Conservation (phyloP, 1,284 basidiomycete species). For the Ustilago loliicola region DNA sequence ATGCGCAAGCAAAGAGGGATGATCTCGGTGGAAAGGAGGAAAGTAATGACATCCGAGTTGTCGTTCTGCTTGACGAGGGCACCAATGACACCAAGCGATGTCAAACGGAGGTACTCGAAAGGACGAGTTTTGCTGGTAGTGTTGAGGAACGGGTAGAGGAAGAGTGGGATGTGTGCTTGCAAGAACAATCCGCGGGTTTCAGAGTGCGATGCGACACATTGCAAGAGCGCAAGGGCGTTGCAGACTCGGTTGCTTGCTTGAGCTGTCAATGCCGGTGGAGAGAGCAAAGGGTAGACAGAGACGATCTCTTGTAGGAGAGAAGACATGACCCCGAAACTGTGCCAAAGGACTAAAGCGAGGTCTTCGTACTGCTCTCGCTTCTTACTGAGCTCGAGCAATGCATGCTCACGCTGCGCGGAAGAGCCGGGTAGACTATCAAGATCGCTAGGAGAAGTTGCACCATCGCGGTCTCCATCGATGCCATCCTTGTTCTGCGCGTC, state of each 20-base stretch:
- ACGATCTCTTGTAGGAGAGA: conserved; percentile 97
- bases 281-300: conserved; percentile 95
- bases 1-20: conserved; percentile 98
- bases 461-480: conserved; percentile 15
- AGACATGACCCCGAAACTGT: conserved; percentile 99
- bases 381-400: conserved; percentile 90
- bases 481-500: not conserved
- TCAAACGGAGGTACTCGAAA: conserved; percentile 97
- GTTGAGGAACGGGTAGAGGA: conserved; percentile 98
- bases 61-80: conserved; percentile 96
- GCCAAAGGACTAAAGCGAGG: conserved; percentile 96
- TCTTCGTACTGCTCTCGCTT: conserved; percentile 99
- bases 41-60: conserved; percentile 98
- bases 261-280: conserved; percentile 94
- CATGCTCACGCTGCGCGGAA: conserved; percentile 65
- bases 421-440: conserved; percentile 59
- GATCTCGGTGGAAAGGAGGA: conserved; percentile 98
- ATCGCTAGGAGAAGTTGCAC: conserved; percentile 23
- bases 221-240: conserved; percentile 95
- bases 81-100: conserved; percentile 97
- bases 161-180: conserved; percentile 93
- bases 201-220: conserved; percentile 81
- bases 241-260: conserved; percentile 99
- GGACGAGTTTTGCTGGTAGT: conserved; percentile 98
- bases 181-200: conserved; percentile 68